Evolutionary conservation across 305 asterid species (phyloP).

Genomic region (Solanum hybrid): DNA sequence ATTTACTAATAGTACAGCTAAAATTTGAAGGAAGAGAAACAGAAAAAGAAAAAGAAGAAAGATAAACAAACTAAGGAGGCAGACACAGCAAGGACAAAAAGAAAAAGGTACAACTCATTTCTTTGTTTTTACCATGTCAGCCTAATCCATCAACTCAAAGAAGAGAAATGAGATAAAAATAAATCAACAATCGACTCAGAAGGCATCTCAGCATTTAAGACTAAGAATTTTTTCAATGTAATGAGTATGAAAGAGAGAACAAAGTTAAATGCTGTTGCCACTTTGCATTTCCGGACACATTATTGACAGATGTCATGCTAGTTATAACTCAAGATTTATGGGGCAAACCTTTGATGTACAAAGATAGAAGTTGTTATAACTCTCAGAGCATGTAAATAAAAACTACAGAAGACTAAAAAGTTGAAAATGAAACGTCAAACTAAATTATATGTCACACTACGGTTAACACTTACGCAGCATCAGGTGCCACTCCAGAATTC

Average conservation of each 20-base stretch:
- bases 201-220: background rate
- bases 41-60: background rate
- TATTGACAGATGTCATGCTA: background rate
- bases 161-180: background rate
- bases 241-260: background rate
- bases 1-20: background rate
- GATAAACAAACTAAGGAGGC: background rate
- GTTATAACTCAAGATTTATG: background rate
- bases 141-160: background rate
- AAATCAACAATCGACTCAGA: background rate
- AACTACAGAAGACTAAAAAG: background rate
- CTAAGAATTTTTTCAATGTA: background rate
- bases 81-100: background rate
- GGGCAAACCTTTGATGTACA: background rate
- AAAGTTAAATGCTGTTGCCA: background rate
- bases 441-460: background rate
- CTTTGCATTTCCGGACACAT: background rate
- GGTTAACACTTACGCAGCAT: slow-evolving; percentile 77
- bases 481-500: slow-evolving; percentile 91
- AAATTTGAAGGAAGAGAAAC: background rate
- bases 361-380: background rate
- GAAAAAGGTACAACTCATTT: background rate
- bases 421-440: background rate
- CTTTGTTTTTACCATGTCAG: background rate
- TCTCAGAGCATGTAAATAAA: background rate